A percentile compares a stretch with the other conserved stretches of the same genome.
These are phyloP conservation scores for Suillus luteus DNA, from an alignment of 768 basidiomycete species.

Conservation along the genomic window DNA sequence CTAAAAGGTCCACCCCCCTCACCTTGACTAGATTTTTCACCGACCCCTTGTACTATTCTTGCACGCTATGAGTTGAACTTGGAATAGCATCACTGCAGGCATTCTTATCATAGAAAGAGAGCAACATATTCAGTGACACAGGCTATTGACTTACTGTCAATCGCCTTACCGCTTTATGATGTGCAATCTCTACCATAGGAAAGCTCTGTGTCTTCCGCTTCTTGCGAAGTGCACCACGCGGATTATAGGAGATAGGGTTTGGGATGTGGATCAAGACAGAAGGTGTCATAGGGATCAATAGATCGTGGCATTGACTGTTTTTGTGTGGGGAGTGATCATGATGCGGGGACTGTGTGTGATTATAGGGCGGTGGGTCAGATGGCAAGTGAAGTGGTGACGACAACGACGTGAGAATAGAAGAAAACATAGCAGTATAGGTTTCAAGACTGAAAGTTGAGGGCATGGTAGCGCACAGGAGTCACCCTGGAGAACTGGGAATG, in stretches of 20 bases:
- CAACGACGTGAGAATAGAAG: not conserved
- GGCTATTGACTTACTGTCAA: not conserved
- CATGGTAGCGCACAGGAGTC: not conserved
- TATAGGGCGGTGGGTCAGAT: conserved; percentile 10
- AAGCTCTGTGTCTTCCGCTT: conserved; percentile 6
- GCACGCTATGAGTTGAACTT: not conserved
- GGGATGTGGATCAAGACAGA: conserved; percentile 8
- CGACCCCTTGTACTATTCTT: not conserved
- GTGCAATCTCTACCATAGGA: conserved; percentile 6
- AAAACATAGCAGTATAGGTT: not conserved
- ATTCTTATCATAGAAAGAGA: not conserved
- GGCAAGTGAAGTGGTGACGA: not conserved
- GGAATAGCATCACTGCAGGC: not conserved
- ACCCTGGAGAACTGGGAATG: too few relatives aligned
- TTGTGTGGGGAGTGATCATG: not conserved
- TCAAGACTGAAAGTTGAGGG: not conserved
- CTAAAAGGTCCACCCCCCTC: not conserved
- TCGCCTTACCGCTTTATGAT: not conserved
- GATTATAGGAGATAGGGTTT: not conserved
- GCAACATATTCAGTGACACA: not conserved
- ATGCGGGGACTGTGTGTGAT: conserved; percentile 1
- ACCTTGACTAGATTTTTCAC: not conserved
- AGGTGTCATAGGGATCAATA: conserved; percentile 10
- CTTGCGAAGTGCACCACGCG: not conserved
- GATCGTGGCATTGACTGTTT: not conserved